A percentile compares a stretch with the other conserved stretches of the same genome.
phyloP scores from a whole-genome alignment of 192 early-diverging fungal genomes.

The Dissophora globulifera region DNA sequence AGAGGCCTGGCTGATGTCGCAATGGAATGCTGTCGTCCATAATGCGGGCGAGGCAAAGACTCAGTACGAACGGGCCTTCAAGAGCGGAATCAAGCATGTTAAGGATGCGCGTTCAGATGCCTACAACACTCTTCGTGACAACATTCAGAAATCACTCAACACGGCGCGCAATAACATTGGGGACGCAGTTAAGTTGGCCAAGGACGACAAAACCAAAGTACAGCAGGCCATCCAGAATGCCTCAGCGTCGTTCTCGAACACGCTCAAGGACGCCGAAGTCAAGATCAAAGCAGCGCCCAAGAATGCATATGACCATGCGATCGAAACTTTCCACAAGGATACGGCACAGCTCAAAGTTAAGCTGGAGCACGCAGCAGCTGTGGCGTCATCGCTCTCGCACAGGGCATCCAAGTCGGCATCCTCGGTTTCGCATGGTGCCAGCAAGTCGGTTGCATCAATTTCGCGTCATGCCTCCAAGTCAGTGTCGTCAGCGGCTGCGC shows the following conservation, averaged over 20 bases:
- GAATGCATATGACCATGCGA: conserved; percentile 30
- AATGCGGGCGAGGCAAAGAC: conserved; percentile 33
- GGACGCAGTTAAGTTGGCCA: conserved; percentile 9
- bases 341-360: conserved; percentile 32
- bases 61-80: conserved; percentile 40
- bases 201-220: conserved; percentile 19
- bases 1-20: conserved; percentile 36
- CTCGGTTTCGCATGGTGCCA: conserved; percentile 3
- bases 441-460: conserved; percentile 26
- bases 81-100: conserved; percentile 22
- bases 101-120: conserved; percentile 25
- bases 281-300: conserved; percentile 46
- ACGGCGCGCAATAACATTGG: conserved; percentile 16
- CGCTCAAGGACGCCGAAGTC: conserved; percentile 25
- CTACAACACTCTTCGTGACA: conserved; percentile 18
- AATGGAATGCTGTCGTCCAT: conserved; percentile 43
- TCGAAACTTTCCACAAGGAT: conserved; percentile 34
- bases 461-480: conserved; percentile 35
- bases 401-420: conserved; percentile 31
- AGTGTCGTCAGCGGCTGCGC: conserved; percentile 18
- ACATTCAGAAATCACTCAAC: conserved; percentile 19
- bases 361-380: conserved; percentile 30
- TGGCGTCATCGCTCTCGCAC: conserved; percentile 23
- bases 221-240: conserved; percentile 32
- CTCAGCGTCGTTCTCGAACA: conserved; percentile 6